These are phyloP conservation scores for Yarrowia sp. DNA, from an alignment of 805 yeast species.

Conservation along the genomic window DNA sequence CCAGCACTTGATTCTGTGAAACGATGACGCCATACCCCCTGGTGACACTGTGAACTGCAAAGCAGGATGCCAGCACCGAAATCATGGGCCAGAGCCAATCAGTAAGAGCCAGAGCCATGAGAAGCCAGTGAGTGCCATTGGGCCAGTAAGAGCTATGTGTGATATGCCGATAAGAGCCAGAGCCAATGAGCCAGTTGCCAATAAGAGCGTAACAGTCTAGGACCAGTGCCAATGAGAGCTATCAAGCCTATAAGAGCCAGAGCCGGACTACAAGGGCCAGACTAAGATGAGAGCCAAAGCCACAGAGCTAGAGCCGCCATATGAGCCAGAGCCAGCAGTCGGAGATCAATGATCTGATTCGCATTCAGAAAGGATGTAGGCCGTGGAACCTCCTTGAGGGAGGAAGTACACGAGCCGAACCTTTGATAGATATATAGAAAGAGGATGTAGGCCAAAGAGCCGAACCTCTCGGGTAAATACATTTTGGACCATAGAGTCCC, in stretches of 20 bases:
- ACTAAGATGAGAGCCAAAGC: no score
- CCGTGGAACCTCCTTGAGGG: neutral
- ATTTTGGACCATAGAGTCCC: conserved; percentile 13
- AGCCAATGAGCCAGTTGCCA: neutral
- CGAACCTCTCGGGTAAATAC: conserved; percentile 20
- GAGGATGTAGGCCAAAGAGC: conserved; percentile 13
- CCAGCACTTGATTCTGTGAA: neutral
- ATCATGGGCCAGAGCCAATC: conserved; percentile 6
- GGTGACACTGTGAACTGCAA: conserved; percentile 5
- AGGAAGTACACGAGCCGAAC: conserved; percentile 5
- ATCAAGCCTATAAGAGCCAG: neutral
- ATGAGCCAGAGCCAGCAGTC: neutral
- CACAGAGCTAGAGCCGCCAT: no score
- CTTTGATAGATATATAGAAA: neutral
- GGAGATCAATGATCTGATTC: neutral
- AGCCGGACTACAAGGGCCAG: neutral
- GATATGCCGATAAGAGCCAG: conserved; percentile 9
- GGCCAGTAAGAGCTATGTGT: neutral
- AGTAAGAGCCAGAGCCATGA: conserved; percentile 9
- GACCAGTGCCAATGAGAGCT: conserved; percentile 1
- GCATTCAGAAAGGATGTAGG: conserved; percentile 14
- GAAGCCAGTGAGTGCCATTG: neutral
- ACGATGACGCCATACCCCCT: conserved; percentile 1
- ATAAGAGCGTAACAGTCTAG: no score
- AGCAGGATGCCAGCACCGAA: conserved; percentile 2